Evolutionary conservation across 176 grass and related monocot genomes (phyloP), one percentile per base, ranked within the genome.

Genomic region (Raddia distichophylla): DNA sequence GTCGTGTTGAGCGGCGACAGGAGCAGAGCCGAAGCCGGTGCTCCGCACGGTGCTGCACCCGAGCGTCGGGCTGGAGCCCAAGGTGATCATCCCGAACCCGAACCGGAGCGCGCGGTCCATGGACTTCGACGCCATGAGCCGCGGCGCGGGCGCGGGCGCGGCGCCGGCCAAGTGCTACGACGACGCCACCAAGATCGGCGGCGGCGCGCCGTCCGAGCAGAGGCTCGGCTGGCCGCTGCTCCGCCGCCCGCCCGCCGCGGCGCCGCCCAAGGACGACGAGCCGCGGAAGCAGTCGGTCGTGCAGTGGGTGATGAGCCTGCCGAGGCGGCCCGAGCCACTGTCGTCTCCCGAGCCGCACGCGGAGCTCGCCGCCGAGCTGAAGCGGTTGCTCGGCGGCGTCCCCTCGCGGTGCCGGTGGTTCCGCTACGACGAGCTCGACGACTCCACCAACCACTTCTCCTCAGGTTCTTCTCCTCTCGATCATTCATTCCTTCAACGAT

Each of bases 291-390:
- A 93, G 85, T 91, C 97, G 7, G 97, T 99, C 34, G 90, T 95
- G 50, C 97, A 99, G 48, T 99, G 97, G 96, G 97, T 87, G 67
- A 99, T 99, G 97, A 93, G 76, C 84, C 80, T 99, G 70, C 97
- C 97, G 7, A 82, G 76, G 34, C 88, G 97, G 59, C 66, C 86
- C 0, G 47, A 73, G 14, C 76, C 85, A 75, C 66, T 72, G 22
- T 49, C 63, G 33, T 85, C 83, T 11, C 48, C 82, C 2, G 78
- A 83, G 66, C 72, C 79, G 14, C 76, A 47, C 9, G 16, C 56
- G 1, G 86, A 81, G 40, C 86, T 99, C 62, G 76, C 65, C 13
- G 74, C 77, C 34, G 87, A 95, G 22, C 78, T 99, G 73, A 95
- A 66, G 73, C 59, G 47, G 15, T 10, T 90, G 62, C 79, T 93